Evolutionary conservation across 2,329 filamentous ascomycete species (phyloP), one percentile per base, ranked within the genome.

Genomic region (Aureobasidium sp.): DNA sequence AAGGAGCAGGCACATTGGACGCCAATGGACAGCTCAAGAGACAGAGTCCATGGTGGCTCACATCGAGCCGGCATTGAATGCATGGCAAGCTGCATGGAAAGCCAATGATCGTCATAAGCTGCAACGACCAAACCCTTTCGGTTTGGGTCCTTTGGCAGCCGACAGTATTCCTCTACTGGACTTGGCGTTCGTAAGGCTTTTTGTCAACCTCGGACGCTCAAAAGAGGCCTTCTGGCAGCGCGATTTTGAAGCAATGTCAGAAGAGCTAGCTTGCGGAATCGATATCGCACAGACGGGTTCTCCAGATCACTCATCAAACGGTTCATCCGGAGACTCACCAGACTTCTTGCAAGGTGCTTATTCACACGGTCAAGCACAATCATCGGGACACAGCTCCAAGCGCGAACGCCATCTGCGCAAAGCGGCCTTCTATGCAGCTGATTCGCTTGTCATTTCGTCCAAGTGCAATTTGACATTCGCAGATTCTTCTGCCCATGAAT

Each of bases 41-140:
- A 96, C 91, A 0, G 92, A 97, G 67, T 91, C 91, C 66, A 96
- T 97, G 91, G 92, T 97, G 72, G 85, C 89, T 1, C 91, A 96
- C 70, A 95, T 97, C 63, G 92, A 97, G 73, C 93, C 93, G 12
- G 93, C 93, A 2, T 79, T 99, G 64, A 89, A 91, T 72, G 92
- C 93, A 8, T 99, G 94, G 94, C 91, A 96, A 76, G 84, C 88
- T 51, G 92, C 91, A 0, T 97, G 93, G 93, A 86, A 87, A 46
- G 89, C 86, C 69, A 95, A 94, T 70, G 88, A 90, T 2, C 84
- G 89, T 47, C 91, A 96, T 73, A 91, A 87, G 68, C 77, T 94
- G 5, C 89, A 96, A 72, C 82, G 90, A 57, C 91, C 91, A 0
- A 96, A 94, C 71, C 90, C 90, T 0, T 93, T 86, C 69, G 91